These are phyloP conservation scores for Nematodospora anomalae DNA, from an alignment of 1,139 yeast genomes.

Conservation along the genomic window DNA sequence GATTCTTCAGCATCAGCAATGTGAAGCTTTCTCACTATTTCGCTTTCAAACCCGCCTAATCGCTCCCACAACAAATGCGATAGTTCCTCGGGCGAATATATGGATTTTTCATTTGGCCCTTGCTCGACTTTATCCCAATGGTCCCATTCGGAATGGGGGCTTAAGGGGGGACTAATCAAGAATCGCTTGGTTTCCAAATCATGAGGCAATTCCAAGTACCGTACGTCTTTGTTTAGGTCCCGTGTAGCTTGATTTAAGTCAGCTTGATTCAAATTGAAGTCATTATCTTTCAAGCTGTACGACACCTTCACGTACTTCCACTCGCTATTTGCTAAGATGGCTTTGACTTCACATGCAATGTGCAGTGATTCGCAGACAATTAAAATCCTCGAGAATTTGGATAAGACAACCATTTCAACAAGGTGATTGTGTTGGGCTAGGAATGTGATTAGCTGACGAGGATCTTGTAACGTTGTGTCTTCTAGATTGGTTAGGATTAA, in stretches of 20 bases:
- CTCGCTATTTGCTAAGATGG: conserved; percentile 13
- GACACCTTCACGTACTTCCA: conserved; percentile 24
- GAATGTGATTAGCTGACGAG: conserved; percentile 24
- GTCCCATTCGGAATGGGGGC: conserved; percentile 51
- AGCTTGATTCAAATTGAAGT: conserved; percentile 13
- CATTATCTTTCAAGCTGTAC: conserved; percentile 39
- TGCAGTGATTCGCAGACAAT: conserved; percentile 31
- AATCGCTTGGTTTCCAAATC: conserved; percentile 41
- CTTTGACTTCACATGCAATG: conserved; percentile 24
- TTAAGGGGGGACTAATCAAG: conserved; percentile 48
- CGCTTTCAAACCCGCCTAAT: conserved; percentile 41
- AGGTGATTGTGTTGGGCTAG: conserved; percentile 28
- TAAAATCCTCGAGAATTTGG: conserved; percentile 36
- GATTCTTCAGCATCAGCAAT: conserved; percentile 18
- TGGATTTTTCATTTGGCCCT: conserved; percentile 39
- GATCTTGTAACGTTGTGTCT: conserved; percentile 24
- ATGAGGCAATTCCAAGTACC: conserved; percentile 44
- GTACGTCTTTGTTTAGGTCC: conserved; percentile 14
- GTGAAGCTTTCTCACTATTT: conserved; percentile 32
- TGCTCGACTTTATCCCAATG: conserved; percentile 47
- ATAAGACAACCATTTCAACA: conserved; percentile 37
- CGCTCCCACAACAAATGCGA: conserved; percentile 48
- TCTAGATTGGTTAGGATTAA: conserved; percentile 38
- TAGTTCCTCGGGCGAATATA: conserved; percentile 41
- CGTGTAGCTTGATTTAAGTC: conserved; percentile 6